Percentiles rank a stretch among this genome's conserved stretches.
Conservation (phyloP, 1,284 basidiomycete species). For the Sparassis latifolia region DNA sequence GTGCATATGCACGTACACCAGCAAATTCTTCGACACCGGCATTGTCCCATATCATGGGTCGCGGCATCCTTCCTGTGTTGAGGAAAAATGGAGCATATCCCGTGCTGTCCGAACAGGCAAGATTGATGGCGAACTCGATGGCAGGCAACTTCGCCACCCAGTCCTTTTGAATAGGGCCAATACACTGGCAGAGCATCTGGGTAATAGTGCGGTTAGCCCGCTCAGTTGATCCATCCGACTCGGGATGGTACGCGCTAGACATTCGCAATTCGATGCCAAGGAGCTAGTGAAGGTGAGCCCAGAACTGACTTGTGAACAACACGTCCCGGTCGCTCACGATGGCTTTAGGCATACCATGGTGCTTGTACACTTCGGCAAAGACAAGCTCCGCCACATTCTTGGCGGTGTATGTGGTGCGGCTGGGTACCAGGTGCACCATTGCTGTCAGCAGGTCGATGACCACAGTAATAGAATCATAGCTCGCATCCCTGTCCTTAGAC, state of each 20-base stretch:
- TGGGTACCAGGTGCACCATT: constrained; percentile 24
- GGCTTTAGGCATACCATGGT: constrained; percentile 31
- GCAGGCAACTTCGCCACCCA: constrained; percentile 29
- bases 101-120: constrained; percentile 21
- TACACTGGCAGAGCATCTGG: constrained; percentile 29
- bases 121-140: constrained; percentile 28
- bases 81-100: constrained; percentile 27
- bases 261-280: constrained; percentile 28
- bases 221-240: constrained; percentile 35
- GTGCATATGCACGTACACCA: constrained; percentile 10
- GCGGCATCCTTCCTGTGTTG: constrained; percentile 11
- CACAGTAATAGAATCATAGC: constrained; percentile 23
- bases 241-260: constrained; percentile 37
- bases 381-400: constrained; percentile 32
- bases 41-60: constrained; percentile 2
- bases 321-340: constrained; percentile 37
- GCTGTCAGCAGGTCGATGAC: constrained; percentile 27
- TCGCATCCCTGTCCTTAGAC: constrained; percentile 19
- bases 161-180: constrained; percentile 26
- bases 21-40: background rate
- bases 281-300: constrained; percentile 29
- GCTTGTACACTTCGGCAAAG: constrained; percentile 28
- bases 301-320: constrained; percentile 35
- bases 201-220: constrained; percentile 30
- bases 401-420: constrained; percentile 23